These are phyloP conservation scores for Protostelium mycophagum DNA, from an alignment of 78 protist species.

Conservation along the genomic window DNA sequence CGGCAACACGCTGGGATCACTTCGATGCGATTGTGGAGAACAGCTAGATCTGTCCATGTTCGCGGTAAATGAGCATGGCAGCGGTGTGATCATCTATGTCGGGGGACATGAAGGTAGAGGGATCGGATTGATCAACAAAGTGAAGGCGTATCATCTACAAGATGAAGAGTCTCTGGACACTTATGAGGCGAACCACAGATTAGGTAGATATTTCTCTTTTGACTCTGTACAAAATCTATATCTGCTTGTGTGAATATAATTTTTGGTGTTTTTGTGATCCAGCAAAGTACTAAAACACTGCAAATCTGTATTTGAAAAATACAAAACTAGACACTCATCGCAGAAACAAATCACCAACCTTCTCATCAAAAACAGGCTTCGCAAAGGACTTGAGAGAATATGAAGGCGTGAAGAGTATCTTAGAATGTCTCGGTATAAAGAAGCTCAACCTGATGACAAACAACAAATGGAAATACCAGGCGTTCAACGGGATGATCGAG, in stretches of 20 bases:
- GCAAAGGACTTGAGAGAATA: slow-evolving; percentile 11
- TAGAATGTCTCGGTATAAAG: not conserved
- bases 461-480: not conserved
- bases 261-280: too few relatives aligned
- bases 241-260: too few relatives aligned
- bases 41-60: slow-evolving; percentile 23
- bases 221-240: not conserved
- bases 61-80: not conserved
- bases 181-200: not conserved
- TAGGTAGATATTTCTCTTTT: not conserved
- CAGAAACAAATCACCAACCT: not conserved
- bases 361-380: not conserved
- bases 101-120: slow-evolving; percentile 31
- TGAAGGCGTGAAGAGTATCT: not conserved
- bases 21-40: slow-evolving; percentile 54
- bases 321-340: too few relatives aligned
- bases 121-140: slow-evolving; percentile 35
- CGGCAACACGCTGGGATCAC: slow-evolving; percentile 25
- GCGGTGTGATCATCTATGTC: slow-evolving; percentile 23
- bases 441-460: not conserved
- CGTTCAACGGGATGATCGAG: not conserved
- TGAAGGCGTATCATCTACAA: slow-evolving; percentile 28
- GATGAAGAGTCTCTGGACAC: not conserved
- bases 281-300: too few relatives aligned
- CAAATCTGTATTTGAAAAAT: too few relatives aligned